Evolutionary conservation across 202 grass and related monocot genomes (phyloP), one percentile per base, ranked within the genome.

Genomic region (Musa balbisiana): DNA sequence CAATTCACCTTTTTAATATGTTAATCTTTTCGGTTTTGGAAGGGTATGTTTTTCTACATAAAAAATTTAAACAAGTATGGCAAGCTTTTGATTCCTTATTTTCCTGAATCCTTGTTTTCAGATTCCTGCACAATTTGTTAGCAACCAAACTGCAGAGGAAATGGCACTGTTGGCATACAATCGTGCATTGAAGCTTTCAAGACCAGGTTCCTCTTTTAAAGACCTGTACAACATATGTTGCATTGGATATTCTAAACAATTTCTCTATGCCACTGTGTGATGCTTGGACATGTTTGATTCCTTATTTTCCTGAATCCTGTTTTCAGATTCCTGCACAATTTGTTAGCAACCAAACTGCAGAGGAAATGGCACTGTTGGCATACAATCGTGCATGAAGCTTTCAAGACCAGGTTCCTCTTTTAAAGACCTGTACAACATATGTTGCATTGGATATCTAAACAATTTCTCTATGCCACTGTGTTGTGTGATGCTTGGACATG

Each of bases 111-210:
- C 29, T 71, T 74, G 53, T 85, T 72, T 69, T 6, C 80, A 98
- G 94, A 86, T 88, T 74, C 94, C 94, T 4, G 10, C 81, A 75
- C 94, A 98, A 76, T 98, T 91, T 67, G 85, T 84, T 8, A 93
- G 94, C 85, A 87, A 86, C 70, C 85, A 88, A 52, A 76, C 90
- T 2, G 82, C 91, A 54, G 88, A 98, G 84, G 90, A 98, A 79
- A 91, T 98, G 88, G 88, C 94, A 6, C 68, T 93, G 56, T 79
- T 73, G 0, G 90, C 94, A 50, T 98, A 86, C 78, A 93, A 88
- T 62, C 90, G 94, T 29, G 94, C 90, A n/a, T 65, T 98, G 23
- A 98, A 91, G 85, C 83, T 98, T 83, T 98, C 94, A 83, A 79
- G 55, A 69, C 79, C 94, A 88, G 90, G 90, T 97, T 52, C 53